phyloP scores from a whole-genome alignment of 2,329 filamentous ascomycete species.

The Paradendryphiella salina region DNA sequence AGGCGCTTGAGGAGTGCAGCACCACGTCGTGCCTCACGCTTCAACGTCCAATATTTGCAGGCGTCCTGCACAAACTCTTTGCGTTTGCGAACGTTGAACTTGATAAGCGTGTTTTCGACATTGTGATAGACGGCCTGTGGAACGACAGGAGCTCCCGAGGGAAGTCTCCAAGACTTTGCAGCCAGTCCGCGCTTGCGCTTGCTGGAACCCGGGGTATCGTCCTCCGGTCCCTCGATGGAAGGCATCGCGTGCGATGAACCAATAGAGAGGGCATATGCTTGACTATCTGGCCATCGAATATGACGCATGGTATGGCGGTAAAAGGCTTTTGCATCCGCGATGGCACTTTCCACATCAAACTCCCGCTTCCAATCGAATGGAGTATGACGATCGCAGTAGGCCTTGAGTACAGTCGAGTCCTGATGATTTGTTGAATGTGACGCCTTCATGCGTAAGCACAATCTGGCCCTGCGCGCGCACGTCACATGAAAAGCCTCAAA shows the following conservation, averaged over 20 bases:
- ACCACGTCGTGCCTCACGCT: constrained; percentile 87
- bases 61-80: constrained; percentile 92
- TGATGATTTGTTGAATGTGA: constrained; percentile 76
- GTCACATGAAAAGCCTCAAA: constrained; percentile 98
- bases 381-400: constrained; percentile 94
- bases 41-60: constrained; percentile 97
- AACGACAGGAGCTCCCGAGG: constrained; percentile 92
- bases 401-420: constrained; percentile 83
- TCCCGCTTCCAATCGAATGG: constrained; percentile 86
- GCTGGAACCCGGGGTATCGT: constrained; percentile 58
- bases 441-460: constrained; percentile 97
- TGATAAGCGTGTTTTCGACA: constrained; percentile 79
- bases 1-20: constrained; percentile 90
- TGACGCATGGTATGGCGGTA: constrained; percentile 89
- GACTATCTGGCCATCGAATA: constrained; percentile 88
- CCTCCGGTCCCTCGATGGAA: constrained; percentile 55
- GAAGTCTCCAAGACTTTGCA: constrained; percentile 82
- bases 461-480: constrained; percentile 81
- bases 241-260: constrained; percentile 67
- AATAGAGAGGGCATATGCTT: constrained; percentile 77
- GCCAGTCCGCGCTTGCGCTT: constrained; percentile 60
- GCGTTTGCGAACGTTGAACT: constrained; percentile 81
- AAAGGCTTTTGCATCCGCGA: constrained; percentile 80
- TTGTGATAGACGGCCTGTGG: constrained; percentile 84
- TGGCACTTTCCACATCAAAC: constrained; percentile 78